Percentiles rank a stretch among this genome's conserved stretches.
Conservation (phyloP, 2,329 filamentous ascomycete genomes). For the Calonectria henricotiae region DNA sequence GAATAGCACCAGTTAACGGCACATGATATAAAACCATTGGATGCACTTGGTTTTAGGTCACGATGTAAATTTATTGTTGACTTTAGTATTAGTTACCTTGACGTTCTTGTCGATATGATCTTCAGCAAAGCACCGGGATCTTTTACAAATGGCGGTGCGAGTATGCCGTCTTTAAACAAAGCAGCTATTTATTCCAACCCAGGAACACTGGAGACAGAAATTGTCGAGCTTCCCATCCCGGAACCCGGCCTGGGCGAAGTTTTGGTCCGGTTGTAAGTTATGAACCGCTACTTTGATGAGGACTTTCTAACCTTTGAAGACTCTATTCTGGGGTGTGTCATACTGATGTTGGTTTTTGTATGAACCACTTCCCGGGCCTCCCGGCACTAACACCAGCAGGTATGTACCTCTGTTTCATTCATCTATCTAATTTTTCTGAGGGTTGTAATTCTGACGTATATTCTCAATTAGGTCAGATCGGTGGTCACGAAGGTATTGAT, state of each 20-base stretch:
- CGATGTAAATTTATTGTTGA: neutral
- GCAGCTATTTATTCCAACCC: constrained; percentile 32
- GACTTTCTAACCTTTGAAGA: neutral
- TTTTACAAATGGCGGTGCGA: neutral
- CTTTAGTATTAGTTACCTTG: neutral
- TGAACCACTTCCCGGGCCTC: constrained; percentile 27
- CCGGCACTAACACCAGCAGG: constrained; percentile 29
- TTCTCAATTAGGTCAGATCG: constrained; percentile 28
- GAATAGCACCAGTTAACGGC: neutral
- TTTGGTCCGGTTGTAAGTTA: constrained; percentile 32
- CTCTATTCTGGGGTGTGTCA: constrained; percentile 36
- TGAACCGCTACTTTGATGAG: accelerated
- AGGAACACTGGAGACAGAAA: constrained; percentile 22
- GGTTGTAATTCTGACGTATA: neutral
- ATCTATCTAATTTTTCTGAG: neutral
- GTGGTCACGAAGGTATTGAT: constrained; percentile 33
- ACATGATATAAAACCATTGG: neutral
- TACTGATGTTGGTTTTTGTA: constrained; percentile 34
- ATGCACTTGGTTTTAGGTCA: neutral
- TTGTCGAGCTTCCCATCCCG: constrained; percentile 29
- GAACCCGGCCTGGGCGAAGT: constrained; percentile 28
- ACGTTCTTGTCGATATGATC: constrained; percentile 3
- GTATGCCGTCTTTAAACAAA: neutral
- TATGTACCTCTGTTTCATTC: neutral
- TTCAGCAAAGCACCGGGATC: neutral